phyloP scores from a whole-genome alignment of 331 rosid genomes.

The Malus hybrid region DNA sequence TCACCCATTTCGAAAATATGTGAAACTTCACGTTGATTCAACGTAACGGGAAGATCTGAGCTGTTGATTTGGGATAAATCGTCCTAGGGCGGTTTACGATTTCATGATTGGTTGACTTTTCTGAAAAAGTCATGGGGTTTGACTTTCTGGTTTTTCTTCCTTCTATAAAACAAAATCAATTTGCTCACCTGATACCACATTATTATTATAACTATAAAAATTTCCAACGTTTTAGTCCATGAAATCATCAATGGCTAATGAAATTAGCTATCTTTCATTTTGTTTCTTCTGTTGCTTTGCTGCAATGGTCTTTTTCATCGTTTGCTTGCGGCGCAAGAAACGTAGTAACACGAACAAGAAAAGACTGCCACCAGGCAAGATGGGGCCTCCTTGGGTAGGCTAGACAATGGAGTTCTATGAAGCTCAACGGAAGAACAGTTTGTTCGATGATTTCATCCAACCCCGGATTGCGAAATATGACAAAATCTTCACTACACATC shows the following conservation, averaged over 20 bases:
- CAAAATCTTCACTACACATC: constrained; percentile 57
- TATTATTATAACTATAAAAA: background rate
- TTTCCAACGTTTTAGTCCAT: constrained; percentile 1
- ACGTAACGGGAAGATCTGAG: background rate
- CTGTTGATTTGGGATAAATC: background rate
- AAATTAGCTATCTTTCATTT: constrained; percentile 7
- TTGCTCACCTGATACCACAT: constrained; percentile 4
- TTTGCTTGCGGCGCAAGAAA: constrained; percentile 31
- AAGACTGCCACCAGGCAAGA: constrained; percentile 59
- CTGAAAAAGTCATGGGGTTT: constrained; percentile 8
- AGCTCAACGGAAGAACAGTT: constrained; percentile 48
- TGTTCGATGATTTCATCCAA: constrained; percentile 52
- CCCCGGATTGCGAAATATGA: constrained; percentile 52
- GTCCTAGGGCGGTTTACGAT: constrained; percentile 7
- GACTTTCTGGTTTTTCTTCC: constrained; percentile 15
- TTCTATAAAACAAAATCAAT: constrained; percentile 21
- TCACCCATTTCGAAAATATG: too few relatives aligned
- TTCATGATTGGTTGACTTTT: constrained; percentile 28
- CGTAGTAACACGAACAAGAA: constrained; percentile 7
- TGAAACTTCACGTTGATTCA: background rate
- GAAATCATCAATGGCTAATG: background rate
- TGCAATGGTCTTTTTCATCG: constrained; percentile 6
- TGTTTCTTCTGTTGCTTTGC: constrained; percentile 25
- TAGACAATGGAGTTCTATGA: constrained; percentile 74
- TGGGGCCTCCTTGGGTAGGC: constrained; percentile 78